These are phyloP conservation scores for Pythium brassicae DNA, from an alignment of 352 stramenopile species.

Conservation along the genomic window DNA sequence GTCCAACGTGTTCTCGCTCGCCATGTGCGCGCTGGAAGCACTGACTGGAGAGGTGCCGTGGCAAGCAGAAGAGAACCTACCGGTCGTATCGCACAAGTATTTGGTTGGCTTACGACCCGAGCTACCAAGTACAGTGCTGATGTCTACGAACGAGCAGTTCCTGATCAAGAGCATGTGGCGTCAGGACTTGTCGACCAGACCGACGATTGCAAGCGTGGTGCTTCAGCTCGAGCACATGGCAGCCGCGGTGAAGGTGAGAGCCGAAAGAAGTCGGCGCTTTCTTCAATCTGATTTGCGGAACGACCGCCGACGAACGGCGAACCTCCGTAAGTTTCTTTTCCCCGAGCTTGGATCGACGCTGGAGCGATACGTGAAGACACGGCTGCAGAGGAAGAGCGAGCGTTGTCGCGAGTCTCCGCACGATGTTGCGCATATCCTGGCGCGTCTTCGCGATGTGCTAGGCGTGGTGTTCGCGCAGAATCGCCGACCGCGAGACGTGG, in stretches of 20 bases:
- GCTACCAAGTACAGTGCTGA: too few species aligned
- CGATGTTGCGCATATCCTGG: neutral
- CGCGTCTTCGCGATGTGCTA: neutral
- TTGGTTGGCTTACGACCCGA: too few species aligned
- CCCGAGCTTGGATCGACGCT: neutral
- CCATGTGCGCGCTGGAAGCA: conserved; percentile 1
- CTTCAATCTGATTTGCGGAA: too few species aligned
- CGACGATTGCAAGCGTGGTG: neutral
- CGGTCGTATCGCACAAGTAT: neutral
- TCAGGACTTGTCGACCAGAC: neutral
- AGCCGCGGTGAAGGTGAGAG: too few species aligned
- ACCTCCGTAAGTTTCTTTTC: too few species aligned
- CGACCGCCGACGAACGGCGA: neutral
- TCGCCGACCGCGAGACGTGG: conserved; percentile 3
- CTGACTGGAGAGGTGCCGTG: neutral
- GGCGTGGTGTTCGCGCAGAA: neutral
- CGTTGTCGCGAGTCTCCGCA: neutral
- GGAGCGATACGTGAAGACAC: neutral
- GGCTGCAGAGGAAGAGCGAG: neutral
- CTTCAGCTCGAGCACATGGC: neutral
- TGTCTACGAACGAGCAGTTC: too few species aligned
- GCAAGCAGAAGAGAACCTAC: neutral
- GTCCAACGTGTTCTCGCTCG: conserved; percentile 1
- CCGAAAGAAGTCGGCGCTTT: too few species aligned
- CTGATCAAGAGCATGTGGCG: neutral